Evolutionary conservation across 2,329 filamentous ascomycete genomes (phyloP), one percentile per base, ranked within the genome.

Genomic region (Pseudogymnoascus sp.): DNA sequence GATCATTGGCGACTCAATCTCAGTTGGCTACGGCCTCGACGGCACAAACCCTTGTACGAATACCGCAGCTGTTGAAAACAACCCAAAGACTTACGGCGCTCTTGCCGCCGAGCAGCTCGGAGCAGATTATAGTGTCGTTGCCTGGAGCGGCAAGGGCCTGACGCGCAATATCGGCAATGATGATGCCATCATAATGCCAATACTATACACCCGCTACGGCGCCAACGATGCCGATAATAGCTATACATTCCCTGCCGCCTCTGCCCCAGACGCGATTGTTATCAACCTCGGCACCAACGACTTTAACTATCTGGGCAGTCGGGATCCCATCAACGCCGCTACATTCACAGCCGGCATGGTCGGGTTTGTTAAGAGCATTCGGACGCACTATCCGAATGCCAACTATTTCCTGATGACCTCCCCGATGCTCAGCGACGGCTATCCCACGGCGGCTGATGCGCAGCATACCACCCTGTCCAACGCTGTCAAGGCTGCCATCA

Each of bases 281-380:
- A 75, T 79, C 66, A 78, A 77, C 64, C 73, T 79, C 0, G 77
- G 77, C 34, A 79, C 77, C 46, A 79, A 79, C 64, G 77, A 78
- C 67, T 78, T 77, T 64, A 70, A 71, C 44, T 78, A 78, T 66
- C 67, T 73, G 10, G 67, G 66, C 28, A 68, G 69, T 6, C 70
- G 73, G 1, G 66, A 70, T 6, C 69, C 69, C n/a, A 67, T 75
- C 25, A 62, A 76, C 61, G 66, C 70, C 1, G 60, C 66, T 4
- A 63, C 68, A 0, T 71, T 74, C 38, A 70, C 70, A 5, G 65
- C 66, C 1, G 75, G 71, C 2, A 65, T 75, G 6, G 69, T 72
- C 28, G 65, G 67, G 6, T 75, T 78, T 34, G 72, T 73, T n/a
- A 66, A 70, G 23, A 69, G 60, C 8, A 71, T 79, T 21, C 70